Percentiles rank a stretch among this genome's conserved stretches.
Evolutionary conservation across 352 stramenopile genomes (phyloP).

Genomic region (Phytophthora nicotianae): DNA sequence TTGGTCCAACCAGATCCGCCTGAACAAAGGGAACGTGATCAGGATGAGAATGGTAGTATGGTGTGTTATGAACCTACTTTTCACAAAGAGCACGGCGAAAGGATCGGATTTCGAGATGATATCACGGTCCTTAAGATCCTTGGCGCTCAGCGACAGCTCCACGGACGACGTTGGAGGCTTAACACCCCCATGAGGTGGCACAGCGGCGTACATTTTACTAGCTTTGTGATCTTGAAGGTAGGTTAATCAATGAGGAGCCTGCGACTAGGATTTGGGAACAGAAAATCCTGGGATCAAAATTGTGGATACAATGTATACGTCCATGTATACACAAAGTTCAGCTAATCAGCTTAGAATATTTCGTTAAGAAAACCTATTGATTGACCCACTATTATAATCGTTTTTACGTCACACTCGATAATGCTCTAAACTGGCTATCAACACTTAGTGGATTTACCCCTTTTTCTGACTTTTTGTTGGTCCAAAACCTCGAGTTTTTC

Average conservation of each 20-base stretch:
- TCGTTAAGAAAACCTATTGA: too few relatives aligned
- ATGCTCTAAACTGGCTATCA: too few relatives aligned
- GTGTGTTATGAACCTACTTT: conserved; percentile 25
- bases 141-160: conserved; percentile 85
- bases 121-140: conserved; percentile 86
- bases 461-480: too few relatives aligned
- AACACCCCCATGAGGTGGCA: conserved; percentile 13
- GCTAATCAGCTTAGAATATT: too few relatives aligned
- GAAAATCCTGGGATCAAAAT: conserved; percentile 6
- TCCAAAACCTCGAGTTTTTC: too few relatives aligned
- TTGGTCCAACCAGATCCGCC: conserved; percentile 68
- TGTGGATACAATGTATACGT: conserved; percentile 4
- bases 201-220: conserved; percentile 26
- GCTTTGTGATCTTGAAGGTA: conserved; percentile 22
- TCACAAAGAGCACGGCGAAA: conserved; percentile 72
- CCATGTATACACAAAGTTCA: too few relatives aligned
- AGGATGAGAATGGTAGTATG: neutral
- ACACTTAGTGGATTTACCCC: too few relatives aligned
- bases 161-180: conserved; percentile 53
- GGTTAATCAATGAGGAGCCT: neutral
- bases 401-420: too few relatives aligned
- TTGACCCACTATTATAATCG: too few relatives aligned
- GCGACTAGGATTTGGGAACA: conserved; percentile 4
- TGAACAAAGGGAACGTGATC: conserved; percentile 4
- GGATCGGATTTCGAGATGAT: conserved; percentile 88